A percentile compares a stretch with the other conserved stretches of the same genome.
phyloP scores from a whole-genome alignment of 2,329 filamentous ascomycete genomes.

The Phaeosphaeriaceae sp. region DNA sequence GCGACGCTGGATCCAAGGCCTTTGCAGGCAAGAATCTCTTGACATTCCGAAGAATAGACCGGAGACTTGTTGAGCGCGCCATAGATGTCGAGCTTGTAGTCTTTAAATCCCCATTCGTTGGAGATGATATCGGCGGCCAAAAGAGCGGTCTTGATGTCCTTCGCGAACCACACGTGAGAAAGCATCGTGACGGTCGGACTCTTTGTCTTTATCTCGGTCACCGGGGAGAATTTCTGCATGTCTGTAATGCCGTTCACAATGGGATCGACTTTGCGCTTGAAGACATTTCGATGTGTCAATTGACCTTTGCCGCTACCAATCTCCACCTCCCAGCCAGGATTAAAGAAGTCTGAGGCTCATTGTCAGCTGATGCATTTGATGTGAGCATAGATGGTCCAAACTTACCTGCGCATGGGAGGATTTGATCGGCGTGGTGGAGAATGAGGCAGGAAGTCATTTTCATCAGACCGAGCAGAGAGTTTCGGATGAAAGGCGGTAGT shows the following conservation, averaged over 20 bases:
- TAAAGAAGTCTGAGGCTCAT: conserved; percentile 66
- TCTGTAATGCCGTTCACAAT: conserved; percentile 71
- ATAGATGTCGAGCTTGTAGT: conserved; percentile 69
- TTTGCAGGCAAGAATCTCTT: conserved; percentile 64
- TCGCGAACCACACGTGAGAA: conserved; percentile 66
- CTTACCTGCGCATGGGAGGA: conserved; percentile 45
- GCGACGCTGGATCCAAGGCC: conserved; percentile 58
- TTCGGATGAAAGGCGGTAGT: conserved; percentile 50
- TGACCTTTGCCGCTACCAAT: conserved; percentile 65
- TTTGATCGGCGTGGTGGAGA: conserved; percentile 64
- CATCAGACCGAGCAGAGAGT: conserved; percentile 49
- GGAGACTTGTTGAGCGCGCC: conserved; percentile 69
- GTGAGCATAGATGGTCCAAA: neutral
- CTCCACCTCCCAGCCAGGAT: conserved; percentile 69
- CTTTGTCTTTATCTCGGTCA: conserved; percentile 65
- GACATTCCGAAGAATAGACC: conserved; percentile 66
- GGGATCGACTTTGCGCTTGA: conserved; percentile 67
- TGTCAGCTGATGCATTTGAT: conserved; percentile 2
- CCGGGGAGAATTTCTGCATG: conserved; percentile 68
- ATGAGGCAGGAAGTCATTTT: conserved; percentile 51
- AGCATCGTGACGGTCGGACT: conserved; percentile 70
- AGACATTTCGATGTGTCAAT: conserved; percentile 64
- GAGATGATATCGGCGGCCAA: conserved; percentile 70
- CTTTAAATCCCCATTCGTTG: conserved; percentile 70
- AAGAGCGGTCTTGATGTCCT: conserved; percentile 70